Conservation (phyloP, 2,329 filamentous ascomycete genomes). For the Penicillium nordicum region DNA sequence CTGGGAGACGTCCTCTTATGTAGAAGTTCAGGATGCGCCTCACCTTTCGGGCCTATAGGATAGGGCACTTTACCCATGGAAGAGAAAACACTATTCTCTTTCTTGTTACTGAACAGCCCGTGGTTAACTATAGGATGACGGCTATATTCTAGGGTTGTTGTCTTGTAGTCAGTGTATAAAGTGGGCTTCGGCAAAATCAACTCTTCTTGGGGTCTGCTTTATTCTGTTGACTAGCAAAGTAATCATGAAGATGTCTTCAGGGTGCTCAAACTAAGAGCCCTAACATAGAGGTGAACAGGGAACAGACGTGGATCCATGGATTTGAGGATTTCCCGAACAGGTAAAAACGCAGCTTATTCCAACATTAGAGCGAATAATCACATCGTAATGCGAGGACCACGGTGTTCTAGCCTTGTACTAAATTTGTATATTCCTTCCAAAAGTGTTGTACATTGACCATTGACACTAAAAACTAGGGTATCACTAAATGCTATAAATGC, state of each 20-base stretch:
- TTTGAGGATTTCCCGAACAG: background rate
- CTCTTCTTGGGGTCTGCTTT: background rate
- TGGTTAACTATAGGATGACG: background rate
- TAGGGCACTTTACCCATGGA: background rate
- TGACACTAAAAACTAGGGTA: conserved; percentile 22
- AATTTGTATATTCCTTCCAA: background rate
- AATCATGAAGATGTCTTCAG: background rate
- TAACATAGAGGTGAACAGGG: background rate
- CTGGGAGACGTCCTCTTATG: background rate
- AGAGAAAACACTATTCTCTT: background rate
- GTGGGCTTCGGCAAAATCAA: background rate
- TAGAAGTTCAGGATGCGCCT: background rate
- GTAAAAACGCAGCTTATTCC: background rate
- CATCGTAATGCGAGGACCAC: conserved; percentile 1
- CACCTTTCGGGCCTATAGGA: background rate
- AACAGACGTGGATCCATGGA: background rate
- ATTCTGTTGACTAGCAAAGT: background rate
- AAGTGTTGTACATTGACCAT: background rate
- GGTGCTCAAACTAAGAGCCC: background rate
- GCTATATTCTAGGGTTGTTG: background rate
- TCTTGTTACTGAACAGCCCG: background rate
- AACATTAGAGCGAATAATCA: conserved; percentile 7
- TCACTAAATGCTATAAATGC: conserved; percentile 19
- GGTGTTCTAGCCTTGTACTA: background rate
- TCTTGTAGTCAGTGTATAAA: background rate